Conservation (phyloP, 305 asterid genomes). For the Fraxinus velutina region DNA sequence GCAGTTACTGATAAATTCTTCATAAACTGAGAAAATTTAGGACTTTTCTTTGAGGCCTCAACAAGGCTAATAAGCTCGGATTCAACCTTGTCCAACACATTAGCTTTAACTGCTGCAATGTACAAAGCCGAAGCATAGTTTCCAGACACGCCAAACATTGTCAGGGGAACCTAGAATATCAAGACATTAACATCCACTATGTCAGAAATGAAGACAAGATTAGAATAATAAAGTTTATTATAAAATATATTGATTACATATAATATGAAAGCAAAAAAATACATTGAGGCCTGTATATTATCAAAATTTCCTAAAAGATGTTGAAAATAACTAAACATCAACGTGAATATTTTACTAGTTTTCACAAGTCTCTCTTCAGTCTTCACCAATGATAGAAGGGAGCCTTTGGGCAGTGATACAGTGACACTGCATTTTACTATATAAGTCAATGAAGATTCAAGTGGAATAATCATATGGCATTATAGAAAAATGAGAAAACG, state of each 20-base stretch:
- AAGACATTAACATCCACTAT: slow-evolving; percentile 2
- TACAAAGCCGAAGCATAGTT: slow-evolving; percentile 90
- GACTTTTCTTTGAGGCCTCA: slow-evolving; percentile 73
- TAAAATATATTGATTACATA: not conserved
- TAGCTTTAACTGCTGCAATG: slow-evolving; percentile 75
- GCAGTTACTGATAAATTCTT: slow-evolving; percentile 64
- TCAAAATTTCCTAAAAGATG: not conserved
- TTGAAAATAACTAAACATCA: not conserved
- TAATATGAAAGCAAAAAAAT: not conserved
- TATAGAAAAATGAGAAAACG: not conserved
- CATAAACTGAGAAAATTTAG: slow-evolving; percentile 72
- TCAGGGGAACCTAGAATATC: slow-evolving; percentile 65
- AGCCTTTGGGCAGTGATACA: not conserved
- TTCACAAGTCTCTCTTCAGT: not conserved
- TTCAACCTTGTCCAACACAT: slow-evolving; percentile 75
- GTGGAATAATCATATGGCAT: slow-evolving; percentile 4
- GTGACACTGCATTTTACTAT: not conserved
- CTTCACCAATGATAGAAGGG: not conserved
- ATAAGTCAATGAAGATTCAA: not conserved
- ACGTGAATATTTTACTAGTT: not conserved
- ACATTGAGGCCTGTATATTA: not conserved
- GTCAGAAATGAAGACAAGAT: not conserved
- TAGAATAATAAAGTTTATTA: not conserved
- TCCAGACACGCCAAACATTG: slow-evolving; percentile 78
- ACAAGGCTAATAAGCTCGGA: slow-evolving; percentile 62